Conservation (phyloP, 1,284 basidiomycete species). For the Melampsora larici-populina region DNA sequence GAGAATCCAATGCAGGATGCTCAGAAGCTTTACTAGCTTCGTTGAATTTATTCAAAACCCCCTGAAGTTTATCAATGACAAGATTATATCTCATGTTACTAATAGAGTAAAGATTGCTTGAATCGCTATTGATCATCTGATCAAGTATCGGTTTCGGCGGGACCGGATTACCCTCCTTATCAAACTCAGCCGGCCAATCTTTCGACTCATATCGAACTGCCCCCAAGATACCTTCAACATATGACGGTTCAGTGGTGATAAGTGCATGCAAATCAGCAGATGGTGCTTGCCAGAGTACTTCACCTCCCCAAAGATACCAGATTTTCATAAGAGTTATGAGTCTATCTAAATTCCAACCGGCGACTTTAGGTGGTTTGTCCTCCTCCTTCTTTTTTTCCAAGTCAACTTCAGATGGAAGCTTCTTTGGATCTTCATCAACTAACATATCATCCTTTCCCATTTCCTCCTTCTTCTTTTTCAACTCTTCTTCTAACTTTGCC, state of each 20-base stretch:
- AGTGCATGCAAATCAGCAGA: neutral
- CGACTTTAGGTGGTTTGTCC: neutral
- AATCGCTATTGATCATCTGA: neutral
- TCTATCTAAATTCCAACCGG: neutral
- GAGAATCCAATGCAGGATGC: no score
- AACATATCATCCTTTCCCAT: no score
- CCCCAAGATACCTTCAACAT: neutral
- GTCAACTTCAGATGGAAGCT: no score
- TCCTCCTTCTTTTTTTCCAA: no score
- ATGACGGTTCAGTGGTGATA: neutral
- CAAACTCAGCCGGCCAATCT: neutral
- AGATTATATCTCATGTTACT: neutral
- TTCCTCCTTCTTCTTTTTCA: neutral
- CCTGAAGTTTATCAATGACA: neutral
- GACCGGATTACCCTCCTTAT: constrained; percentile 2
- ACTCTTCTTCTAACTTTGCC: neutral
- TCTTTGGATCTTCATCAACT: no score
- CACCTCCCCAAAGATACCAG: neutral
- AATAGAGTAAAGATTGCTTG: neutral
- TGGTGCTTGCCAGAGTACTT: constrained; percentile 3
- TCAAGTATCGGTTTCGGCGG: neutral
- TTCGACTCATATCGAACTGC: neutral
- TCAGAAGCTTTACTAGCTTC: neutral
- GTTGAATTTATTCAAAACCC: neutral
- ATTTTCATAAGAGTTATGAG: neutral